Percentiles rank a stretch among this genome's conserved stretches.
phyloP scores from a whole-genome alignment of 2,329 filamentous ascomycete species.

The Dactylellina cionopaga region DNA sequence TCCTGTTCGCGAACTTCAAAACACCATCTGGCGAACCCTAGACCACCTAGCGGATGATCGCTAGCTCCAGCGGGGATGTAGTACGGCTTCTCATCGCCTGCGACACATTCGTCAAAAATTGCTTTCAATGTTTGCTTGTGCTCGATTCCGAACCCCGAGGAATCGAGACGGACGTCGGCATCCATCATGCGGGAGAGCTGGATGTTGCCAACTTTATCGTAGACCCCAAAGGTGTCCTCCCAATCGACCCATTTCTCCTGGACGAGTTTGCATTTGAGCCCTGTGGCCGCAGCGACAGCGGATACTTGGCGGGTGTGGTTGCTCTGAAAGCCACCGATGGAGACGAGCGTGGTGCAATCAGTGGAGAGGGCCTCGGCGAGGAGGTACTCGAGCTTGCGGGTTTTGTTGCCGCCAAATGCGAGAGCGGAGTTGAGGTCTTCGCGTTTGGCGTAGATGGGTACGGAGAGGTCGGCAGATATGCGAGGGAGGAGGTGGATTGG shows the following conservation, averaged over 20 bases:
- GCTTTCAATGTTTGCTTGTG: conserved; percentile 71
- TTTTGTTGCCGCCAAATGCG: conserved; percentile 76
- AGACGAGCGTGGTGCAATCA: conserved; percentile 71
- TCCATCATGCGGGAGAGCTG: conserved; percentile 75
- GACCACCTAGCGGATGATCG: conserved; percentile 74
- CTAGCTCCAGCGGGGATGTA: conserved; percentile 77
- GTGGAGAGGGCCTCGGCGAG: conserved; percentile 70
- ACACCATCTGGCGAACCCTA: conserved; percentile 77
- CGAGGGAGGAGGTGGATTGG: conserved; percentile 74
- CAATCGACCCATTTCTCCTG: conserved; percentile 77
- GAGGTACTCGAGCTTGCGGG: conserved; percentile 75
- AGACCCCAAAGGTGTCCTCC: conserved; percentile 65
- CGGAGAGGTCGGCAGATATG: conserved; percentile 71
- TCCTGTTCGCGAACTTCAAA: conserved; percentile 75
- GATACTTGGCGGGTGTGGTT: conserved; percentile 77
- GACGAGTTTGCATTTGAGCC: conserved; percentile 61
- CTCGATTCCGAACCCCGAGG: conserved; percentile 73
- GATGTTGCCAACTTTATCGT: conserved; percentile 75
- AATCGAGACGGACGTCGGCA: conserved; percentile 71
- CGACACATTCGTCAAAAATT: conserved; percentile 67
- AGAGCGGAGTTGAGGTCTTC: conserved; percentile 76
- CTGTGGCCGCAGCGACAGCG: conserved; percentile 64
- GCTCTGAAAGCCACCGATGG: conserved; percentile 74
- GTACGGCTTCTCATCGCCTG: conserved; percentile 71
- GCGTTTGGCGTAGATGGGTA: conserved; percentile 75